A percentile compares a stretch with the other conserved stretches of the same genome.
These are phyloP conservation scores for Thalassiosira livingstoniorum DNA, from an alignment of 352 stramenopile genomes.

Conservation along the genomic window DNA sequence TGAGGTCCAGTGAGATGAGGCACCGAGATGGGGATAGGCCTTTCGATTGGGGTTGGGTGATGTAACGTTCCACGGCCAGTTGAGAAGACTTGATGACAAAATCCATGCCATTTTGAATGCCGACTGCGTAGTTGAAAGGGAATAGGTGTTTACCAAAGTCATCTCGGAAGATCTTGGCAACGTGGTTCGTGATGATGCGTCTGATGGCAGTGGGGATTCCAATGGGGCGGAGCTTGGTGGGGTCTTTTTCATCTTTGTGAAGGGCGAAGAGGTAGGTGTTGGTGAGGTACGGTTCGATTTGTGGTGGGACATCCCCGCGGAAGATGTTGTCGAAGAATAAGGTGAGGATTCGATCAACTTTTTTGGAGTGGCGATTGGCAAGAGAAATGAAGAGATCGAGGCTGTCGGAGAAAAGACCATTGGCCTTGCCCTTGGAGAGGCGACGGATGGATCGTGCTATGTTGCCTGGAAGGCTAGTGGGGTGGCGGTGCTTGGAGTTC, in stretches of 20 bases:
- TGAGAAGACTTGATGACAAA: slow-evolving; percentile 43
- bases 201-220: neutral
- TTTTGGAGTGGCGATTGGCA: too few relatives aligned
- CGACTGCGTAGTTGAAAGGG: slow-evolving; percentile 39
- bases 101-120: slow-evolving; percentile 27
- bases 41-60: slow-evolving; percentile 4
- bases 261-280: neutral
- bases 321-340: neutral
- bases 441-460: too few relatives aligned
- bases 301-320: neutral
- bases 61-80: slow-evolving; percentile 44
- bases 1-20: slow-evolving; percentile 29
- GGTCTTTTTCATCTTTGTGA: neutral
- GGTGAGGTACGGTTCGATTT: neutral
- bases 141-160: neutral
- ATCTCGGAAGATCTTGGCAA: neutral
- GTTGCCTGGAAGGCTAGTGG: too few relatives aligned
- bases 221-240: neutral
- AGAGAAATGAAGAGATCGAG: too few relatives aligned
- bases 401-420: too few relatives aligned
- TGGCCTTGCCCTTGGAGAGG: too few relatives aligned
- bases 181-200: neutral
- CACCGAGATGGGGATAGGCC: slow-evolving; percentile 1
- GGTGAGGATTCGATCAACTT: too few relatives aligned
- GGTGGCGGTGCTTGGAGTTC: too few relatives aligned